Base-by-base conservation (phyloP, 352 stramenopile genomes). In the Globisporangium okanoganense region DNA sequence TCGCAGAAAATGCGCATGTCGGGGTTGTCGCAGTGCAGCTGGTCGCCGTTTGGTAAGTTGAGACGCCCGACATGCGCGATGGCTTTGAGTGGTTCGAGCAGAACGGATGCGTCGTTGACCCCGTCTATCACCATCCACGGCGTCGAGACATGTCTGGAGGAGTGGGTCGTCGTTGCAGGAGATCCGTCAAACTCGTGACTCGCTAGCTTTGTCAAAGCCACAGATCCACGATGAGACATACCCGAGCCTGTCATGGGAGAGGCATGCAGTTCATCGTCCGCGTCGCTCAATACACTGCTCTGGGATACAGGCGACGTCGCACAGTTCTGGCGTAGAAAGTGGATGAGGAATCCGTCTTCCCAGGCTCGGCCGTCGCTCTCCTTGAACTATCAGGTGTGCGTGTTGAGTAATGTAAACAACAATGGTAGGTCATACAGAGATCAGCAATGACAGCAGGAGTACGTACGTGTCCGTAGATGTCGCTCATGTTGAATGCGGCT, bases 91-190 rank as follows among this genome's bases (percentile, higher is more conserved):
- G 76, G 69, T 58, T 84, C 75, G 8, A 80, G n/a, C 3, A 88
- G 18, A n/a, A 61, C 64, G 5, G 56, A 61, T 29, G 65, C 43
- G 29, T 75, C 69, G 25, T 22, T 43, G 9, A 76, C 54, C 2
- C 79, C 78, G 24, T 91, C 79, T n/a, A 91, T 70, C n/a, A 91
- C 62, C 25, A 91, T 65, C 82, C 82, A 91, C 2, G 76, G 16
- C 6, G 51, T 47, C 31, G 49, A 52, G 45, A 31, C 43, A 9
- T 58, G 24, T 48, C 33, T 12, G 8, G 33, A 5, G 20, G 29
- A 27, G 5, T 8, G 3, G 14, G 36, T 20, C 9, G 24, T 12
- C 22, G 14, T 27, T 18, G 18, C 33, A 38, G 9, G 12, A 36
- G 36, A 18, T 40, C 20, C 10, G 3, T 62, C 56, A 9, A 45